Evolutionary conservation across 1,284 basidiomycete species (phyloP).

Genomic region (Fomitopsis pinicola): DNA sequence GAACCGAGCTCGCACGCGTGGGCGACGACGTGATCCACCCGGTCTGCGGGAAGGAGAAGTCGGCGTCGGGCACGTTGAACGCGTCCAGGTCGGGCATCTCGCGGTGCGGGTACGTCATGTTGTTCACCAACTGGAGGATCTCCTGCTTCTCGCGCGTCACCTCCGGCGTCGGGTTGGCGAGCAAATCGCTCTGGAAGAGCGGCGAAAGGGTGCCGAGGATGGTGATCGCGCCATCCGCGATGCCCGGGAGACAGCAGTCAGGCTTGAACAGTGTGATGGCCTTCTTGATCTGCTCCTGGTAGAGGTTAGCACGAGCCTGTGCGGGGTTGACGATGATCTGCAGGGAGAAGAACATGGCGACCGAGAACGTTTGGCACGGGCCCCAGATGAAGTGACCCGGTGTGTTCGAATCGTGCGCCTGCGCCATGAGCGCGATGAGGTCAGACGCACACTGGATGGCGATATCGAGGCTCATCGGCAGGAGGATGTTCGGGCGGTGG

Average conservation of each 20-base stretch:
- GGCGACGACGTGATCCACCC: background rate
- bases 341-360: constrained; percentile 86
- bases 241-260: constrained; percentile 46
- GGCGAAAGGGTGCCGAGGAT: constrained; percentile 67
- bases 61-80: background rate
- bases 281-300: constrained; percentile 69
- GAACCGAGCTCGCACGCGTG: background rate
- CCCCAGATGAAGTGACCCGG: constrained; percentile 81
- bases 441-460: constrained; percentile 71
- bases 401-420: constrained; percentile 54
- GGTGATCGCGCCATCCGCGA: constrained; percentile 69
- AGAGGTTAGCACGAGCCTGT: constrained; percentile 66
- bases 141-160: constrained; percentile 58
- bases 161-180: constrained; percentile 34
- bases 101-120: constrained; percentile 75
- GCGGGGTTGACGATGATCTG: constrained; percentile 74
- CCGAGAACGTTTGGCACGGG: constrained; percentile 76
- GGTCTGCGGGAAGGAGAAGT: background rate
- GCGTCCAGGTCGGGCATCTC: constrained; percentile 44
- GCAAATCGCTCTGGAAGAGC: constrained; percentile 61
- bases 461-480: constrained; percentile 59
- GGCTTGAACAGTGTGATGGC: constrained; percentile 61
- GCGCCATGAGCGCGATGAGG: constrained; percentile 66
- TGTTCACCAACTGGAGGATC: constrained; percentile 61
- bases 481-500: constrained; percentile 69